A percentile compares a stretch with the other conserved stretches of the same genome.
phyloP scores from a whole-genome alignment of 2,329 filamentous ascomycete genomes.

The Fusarium zealandicum region DNA sequence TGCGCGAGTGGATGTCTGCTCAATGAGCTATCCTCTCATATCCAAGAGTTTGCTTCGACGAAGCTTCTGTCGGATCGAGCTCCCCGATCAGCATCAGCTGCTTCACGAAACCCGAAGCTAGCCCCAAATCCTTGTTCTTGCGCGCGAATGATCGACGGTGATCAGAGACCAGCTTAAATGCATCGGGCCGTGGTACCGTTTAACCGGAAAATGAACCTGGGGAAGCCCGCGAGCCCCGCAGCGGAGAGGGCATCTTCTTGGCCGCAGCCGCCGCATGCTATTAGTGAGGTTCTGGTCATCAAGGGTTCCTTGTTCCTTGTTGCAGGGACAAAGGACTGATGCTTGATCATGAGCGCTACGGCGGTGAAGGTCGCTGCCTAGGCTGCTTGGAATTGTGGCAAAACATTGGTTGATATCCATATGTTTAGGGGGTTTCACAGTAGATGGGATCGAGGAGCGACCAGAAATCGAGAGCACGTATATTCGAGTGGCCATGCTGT shows the following conservation, averaged over 20 bases:
- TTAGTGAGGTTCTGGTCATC: not conserved
- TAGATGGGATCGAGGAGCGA: too few species aligned
- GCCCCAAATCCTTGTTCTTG: not conserved
- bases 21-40: not conserved
- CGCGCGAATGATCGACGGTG: constrained; percentile 5
- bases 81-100: not conserved
- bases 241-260: not conserved
- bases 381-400: not conserved
- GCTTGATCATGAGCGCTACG: too few species aligned
- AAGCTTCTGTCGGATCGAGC: not conserved
- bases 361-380: too few species aligned
- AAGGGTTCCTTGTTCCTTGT: too few species aligned
- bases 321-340: too few species aligned
- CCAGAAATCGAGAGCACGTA: too few species aligned
- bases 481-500: too few species aligned
- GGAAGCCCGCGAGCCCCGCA: not conserved
- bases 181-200: constrained; percentile 12
- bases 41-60: not conserved
- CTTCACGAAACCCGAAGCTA: not conserved
- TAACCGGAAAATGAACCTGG: constrained; percentile 3
- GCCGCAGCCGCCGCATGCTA: not conserved
- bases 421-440: too few species aligned
- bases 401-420: too few species aligned
- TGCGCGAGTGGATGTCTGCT: constrained; percentile 7
- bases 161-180: not conserved